phyloP scores from a whole-genome alignment of 805 yeast species.

The Kuraishia hungarica region DNA sequence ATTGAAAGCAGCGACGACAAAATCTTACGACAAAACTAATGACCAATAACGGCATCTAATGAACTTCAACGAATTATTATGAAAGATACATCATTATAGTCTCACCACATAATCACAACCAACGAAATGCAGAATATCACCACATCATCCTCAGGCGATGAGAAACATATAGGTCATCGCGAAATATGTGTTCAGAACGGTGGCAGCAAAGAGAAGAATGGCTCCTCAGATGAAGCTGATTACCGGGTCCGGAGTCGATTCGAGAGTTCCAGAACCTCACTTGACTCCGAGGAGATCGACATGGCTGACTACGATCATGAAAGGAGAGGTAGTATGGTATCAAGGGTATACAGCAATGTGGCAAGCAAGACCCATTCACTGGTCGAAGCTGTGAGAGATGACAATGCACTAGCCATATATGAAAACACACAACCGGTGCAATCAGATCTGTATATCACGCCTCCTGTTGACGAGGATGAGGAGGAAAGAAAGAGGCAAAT shows the following conservation, averaged over 20 bases:
- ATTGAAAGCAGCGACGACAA: not conserved
- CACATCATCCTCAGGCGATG: not conserved
- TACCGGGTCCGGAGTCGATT: not conserved
- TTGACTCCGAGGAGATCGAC: not conserved
- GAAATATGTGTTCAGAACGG: not conserved
- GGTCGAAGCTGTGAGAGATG: constrained; percentile 2
- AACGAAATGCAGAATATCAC: not conserved
- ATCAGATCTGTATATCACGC: not conserved
- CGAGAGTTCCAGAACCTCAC: not conserved
- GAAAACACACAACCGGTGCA: not conserved
- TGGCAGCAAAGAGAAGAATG: not conserved
- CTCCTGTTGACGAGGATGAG: not conserved
- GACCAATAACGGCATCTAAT: not conserved
- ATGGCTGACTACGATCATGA: not conserved
- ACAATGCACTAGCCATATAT: not conserved
- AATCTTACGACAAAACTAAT: not conserved
- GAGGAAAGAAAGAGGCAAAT: not conserved
- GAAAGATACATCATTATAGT: not conserved
- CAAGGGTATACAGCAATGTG: not conserved
- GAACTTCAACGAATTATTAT: not conserved
- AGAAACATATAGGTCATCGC: not conserved
- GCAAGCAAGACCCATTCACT: not conserved
- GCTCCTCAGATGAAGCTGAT: not conserved
- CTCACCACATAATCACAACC: not conserved
- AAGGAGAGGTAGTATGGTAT: not conserved